Conservation (phyloP, 2,329 filamentous ascomycete species). For the Fusarium pseudoanthophilum region DNA sequence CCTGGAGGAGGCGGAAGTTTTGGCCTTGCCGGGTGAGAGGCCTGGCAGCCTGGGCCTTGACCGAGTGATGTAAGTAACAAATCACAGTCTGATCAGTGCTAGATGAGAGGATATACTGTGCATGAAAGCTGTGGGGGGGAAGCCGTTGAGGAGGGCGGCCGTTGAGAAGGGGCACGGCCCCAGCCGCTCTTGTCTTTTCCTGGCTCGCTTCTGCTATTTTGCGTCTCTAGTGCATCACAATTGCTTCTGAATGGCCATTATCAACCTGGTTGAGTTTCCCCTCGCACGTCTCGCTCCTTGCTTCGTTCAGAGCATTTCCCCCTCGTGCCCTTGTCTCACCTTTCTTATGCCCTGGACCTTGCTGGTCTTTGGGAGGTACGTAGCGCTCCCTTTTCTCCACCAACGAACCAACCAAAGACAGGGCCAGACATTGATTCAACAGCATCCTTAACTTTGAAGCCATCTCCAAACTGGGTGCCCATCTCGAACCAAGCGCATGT, state of each 20-base stretch:
- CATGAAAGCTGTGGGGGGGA: constrained; percentile 35
- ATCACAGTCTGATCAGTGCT: constrained; percentile 27
- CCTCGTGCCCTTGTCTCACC: constrained; percentile 41
- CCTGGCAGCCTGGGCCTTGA: constrained; percentile 24
- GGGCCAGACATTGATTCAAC: constrained; percentile 41
- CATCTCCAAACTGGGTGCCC: constrained; percentile 40
- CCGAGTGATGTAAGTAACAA: constrained; percentile 25
- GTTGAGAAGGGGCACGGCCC: constrained; percentile 46
- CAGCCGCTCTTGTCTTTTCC: constrained; percentile 42
- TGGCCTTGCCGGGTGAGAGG: constrained; percentile 6
- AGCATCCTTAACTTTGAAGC: constrained; percentile 40
- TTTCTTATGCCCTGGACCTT: constrained; percentile 29
- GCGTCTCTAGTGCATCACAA: constrained; percentile 29
- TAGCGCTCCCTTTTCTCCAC: constrained; percentile 33
- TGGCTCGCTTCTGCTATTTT: constrained; percentile 35
- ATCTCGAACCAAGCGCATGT: constrained; percentile 20
- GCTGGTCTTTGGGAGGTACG: constrained; percentile 23
- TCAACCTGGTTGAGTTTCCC: constrained; percentile 17
- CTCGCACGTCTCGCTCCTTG: constrained; percentile 35
- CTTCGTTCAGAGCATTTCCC: constrained; percentile 30
- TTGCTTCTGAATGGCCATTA: constrained; percentile 23
- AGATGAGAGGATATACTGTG: constrained; percentile 17
- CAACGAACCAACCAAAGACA: constrained; percentile 41
- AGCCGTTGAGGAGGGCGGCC: constrained; percentile 44
- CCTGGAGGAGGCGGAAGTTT: constrained; percentile 37